Evolutionary conservation across 306 rosid species (phyloP).

Genomic region (Castanea mollissima): DNA sequence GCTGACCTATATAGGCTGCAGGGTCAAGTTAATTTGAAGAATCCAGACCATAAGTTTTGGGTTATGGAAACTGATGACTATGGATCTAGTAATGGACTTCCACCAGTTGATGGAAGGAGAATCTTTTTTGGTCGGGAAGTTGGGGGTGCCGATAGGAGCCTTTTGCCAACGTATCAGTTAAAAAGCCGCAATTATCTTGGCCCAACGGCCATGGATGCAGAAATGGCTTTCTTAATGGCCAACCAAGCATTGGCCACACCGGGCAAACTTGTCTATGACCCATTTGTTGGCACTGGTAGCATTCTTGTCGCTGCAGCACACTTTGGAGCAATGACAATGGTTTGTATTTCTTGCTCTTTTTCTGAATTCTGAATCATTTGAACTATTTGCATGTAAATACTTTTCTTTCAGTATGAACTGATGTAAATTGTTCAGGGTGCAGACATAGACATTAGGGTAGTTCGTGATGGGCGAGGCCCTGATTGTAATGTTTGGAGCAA

Average conservation of each 20-base stretch:
- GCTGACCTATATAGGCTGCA: slow-evolving; percentile 23
- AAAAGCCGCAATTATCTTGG: slow-evolving; percentile 95
- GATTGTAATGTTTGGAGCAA: slow-evolving; percentile 97
- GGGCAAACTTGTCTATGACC: slow-evolving; percentile 87
- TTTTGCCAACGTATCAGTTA: slow-evolving; percentile 86
- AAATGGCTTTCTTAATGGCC: slow-evolving; percentile 95
- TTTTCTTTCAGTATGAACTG: slow-evolving; percentile 27
- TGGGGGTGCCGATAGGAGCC: slow-evolving; percentile 88
- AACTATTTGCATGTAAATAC: background rate
- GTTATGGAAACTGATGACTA: slow-evolving; percentile 78
- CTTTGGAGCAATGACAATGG: slow-evolving; percentile 98
- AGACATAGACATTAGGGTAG: slow-evolving; percentile 96
- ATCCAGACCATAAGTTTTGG: slow-evolving; percentile 87
- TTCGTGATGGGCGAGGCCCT: slow-evolving; percentile 98
- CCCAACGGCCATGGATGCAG: slow-evolving; percentile 99
- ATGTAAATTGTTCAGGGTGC: slow-evolving; percentile 74
- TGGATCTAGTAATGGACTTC: slow-evolving; percentile 85
- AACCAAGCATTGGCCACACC: slow-evolving; percentile 79
- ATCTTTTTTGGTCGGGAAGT: slow-evolving; percentile 91
- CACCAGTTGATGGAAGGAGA: slow-evolving; percentile 65
- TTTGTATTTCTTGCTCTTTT: slow-evolving; percentile 28
- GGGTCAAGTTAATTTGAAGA: slow-evolving; percentile 84
- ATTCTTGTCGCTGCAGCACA: slow-evolving; percentile 90
- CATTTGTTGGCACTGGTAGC: slow-evolving; percentile 97
- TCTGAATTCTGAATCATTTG: slow-evolving; percentile 1